These are phyloP conservation scores for Aegilops umbellulata DNA, from an alignment of 176 grass and related monocot species.

Conservation along the genomic window DNA sequence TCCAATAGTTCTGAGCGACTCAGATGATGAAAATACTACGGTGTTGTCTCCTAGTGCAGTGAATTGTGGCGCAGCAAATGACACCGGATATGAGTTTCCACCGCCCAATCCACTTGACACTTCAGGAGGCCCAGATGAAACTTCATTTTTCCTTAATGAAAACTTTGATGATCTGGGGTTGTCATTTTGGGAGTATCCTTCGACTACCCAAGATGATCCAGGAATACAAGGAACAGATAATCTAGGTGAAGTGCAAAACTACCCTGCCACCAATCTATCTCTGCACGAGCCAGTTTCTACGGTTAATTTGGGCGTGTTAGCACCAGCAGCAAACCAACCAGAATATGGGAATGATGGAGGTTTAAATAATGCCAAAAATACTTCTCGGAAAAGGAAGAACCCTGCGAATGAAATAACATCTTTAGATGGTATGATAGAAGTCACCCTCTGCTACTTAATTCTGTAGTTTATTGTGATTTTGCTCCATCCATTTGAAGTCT, in stretches of 20 bases:
- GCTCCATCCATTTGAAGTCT: not conserved
- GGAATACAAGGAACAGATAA: constrained; percentile 26
- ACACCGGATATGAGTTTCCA: constrained; percentile 15
- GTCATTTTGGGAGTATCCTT: constrained; percentile 55
- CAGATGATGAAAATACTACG: constrained; percentile 71
- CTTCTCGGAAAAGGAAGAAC: constrained; percentile 27
- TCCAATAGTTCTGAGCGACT: constrained; percentile 74
- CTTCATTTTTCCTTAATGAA: constrained; percentile 39
- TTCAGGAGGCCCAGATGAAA: constrained; percentile 34
- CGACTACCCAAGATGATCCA: constrained; percentile 26
- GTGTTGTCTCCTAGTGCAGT: constrained; percentile 48
- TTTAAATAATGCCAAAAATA: not conserved
- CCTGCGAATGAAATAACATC: constrained; percentile 15
- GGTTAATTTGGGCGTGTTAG: constrained; percentile 19
- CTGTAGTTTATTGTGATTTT: constrained; percentile 11
- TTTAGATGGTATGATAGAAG: constrained; percentile 16
- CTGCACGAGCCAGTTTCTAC: constrained; percentile 27
- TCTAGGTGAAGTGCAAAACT: constrained; percentile 33
- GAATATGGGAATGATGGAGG: constrained; percentile 44
- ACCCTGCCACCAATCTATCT: constrained; percentile 30
- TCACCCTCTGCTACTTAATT: not conserved
- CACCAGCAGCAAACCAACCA: constrained; percentile 14
- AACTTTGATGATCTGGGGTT: constrained; percentile 54
- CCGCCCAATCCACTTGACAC: constrained; percentile 13
- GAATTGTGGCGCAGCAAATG: constrained; percentile 23